Conservation (phyloP, 768 basidiomycete species). For the Phylloporus sp. region DNA sequence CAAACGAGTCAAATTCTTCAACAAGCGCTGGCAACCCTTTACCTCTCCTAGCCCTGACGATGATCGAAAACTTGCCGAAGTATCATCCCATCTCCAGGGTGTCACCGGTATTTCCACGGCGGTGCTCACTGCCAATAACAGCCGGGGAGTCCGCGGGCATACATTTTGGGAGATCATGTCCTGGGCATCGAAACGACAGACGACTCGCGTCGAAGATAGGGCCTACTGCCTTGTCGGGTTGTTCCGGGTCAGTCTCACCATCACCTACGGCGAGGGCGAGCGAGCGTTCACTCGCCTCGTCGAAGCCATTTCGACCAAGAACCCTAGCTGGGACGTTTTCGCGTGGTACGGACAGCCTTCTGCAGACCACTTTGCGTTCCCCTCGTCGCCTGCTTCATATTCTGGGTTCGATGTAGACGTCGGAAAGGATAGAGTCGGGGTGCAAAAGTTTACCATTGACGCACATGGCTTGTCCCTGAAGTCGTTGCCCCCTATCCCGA, state of each 20-base stretch:
- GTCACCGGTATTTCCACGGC: conserved; percentile 1
- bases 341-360: conserved; percentile 12
- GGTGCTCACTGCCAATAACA: background rate
- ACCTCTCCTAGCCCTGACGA: background rate
- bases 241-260: conserved; percentile 13
- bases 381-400: conserved; percentile 13
- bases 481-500: background rate
- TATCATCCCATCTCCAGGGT: background rate
- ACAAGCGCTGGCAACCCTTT: conserved; percentile 6
- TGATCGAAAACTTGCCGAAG: background rate
- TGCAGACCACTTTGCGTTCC: conserved; percentile 8
- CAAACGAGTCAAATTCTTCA: conserved; percentile 17
- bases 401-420: background rate
- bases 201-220: conserved; percentile 19
- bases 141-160: background rate
- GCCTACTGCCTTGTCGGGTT: conserved; percentile 21
- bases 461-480: background rate
- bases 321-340: conserved; percentile 9
- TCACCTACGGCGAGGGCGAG: conserved; percentile 21
- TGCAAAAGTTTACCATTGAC: background rate
- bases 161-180: conserved; percentile 9
- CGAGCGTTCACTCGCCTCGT: conserved; percentile 18
- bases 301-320: conserved; percentile 1
- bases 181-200: conserved; percentile 21
- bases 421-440: background rate